These are phyloP conservation scores for Metschnikowia rubicola DNA, from an alignment of 805 yeast species.

Conservation along the genomic window DNA sequence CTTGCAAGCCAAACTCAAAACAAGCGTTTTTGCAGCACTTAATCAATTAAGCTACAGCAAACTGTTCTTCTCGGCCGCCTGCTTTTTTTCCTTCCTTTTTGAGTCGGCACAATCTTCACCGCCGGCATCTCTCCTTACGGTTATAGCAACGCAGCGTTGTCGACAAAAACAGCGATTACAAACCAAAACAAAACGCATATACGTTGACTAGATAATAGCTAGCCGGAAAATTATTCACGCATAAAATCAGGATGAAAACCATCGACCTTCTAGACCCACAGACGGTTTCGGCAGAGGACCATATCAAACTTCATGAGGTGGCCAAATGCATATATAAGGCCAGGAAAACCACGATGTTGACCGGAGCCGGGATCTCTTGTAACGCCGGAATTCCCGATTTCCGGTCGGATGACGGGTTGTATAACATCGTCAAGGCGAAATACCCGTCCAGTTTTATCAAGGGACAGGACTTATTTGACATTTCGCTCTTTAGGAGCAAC, in stretches of 20 bases:
- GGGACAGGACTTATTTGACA: slow-evolving; percentile 91
- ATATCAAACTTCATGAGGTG: slow-evolving; percentile 37
- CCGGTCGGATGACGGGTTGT: slow-evolving; percentile 79
- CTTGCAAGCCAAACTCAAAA: not conserved
- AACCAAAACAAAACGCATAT: not conserved
- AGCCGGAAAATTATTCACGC: not conserved
- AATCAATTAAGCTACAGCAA: too few relatives aligned
- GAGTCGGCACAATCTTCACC: not conserved
- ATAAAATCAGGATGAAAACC: slow-evolving; percentile 25
- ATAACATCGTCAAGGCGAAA: slow-evolving; percentile 63
- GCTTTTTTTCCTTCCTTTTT: not conserved
- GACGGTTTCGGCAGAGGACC: slow-evolving; percentile 25
- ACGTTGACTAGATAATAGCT: too few relatives aligned
- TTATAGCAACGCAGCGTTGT: too few relatives aligned
- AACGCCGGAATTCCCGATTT: slow-evolving; percentile 98
- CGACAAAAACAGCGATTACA: not conserved
- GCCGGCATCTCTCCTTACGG: too few relatives aligned
- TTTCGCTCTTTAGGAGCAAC: slow-evolving; percentile 70
- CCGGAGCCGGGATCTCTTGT: slow-evolving; percentile 97
- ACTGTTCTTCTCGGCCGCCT: not conserved
- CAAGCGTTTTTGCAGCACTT: not conserved
- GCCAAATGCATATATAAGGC: slow-evolving; percentile 47
- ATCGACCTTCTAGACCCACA: slow-evolving; percentile 21
- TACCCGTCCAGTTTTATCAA: slow-evolving; percentile 61
- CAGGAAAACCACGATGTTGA: slow-evolving; percentile 61